phyloP scores from a whole-genome alignment of 176 grass and related monocot genomes.

The Typha latifolia region DNA sequence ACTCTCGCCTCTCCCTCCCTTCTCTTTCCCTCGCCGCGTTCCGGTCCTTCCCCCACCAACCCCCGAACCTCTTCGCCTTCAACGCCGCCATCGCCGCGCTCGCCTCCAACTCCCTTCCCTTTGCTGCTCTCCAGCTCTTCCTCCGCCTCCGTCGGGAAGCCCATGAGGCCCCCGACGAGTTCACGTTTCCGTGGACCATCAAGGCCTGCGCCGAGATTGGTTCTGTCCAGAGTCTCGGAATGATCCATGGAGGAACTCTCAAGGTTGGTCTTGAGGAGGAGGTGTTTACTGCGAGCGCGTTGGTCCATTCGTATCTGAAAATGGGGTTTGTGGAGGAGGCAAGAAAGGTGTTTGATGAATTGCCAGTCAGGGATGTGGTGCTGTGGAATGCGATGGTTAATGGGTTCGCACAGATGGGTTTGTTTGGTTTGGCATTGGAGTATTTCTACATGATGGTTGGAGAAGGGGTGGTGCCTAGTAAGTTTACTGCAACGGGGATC shows the following conservation, averaged over 20 bases:
- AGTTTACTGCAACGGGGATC: slow-evolving; percentile 46
- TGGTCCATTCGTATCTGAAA: slow-evolving; percentile 22
- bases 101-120: slow-evolving; percentile 38
- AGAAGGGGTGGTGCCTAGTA: slow-evolving; percentile 24
- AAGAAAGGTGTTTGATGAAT: slow-evolving; percentile 42
- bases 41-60: slow-evolving; percentile 3
- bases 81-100: slow-evolving; percentile 44
- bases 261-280: slow-evolving; percentile 23
- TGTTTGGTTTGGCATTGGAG: slow-evolving; percentile 30
- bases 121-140: slow-evolving; percentile 35
- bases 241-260: slow-evolving; percentile 30
- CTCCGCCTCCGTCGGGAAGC: slow-evolving; percentile 31
- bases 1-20: slow-evolving; percentile 19
- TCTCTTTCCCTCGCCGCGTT: slow-evolving; percentile 15
- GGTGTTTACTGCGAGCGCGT: slow-evolving; percentile 52
- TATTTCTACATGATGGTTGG: slow-evolving; percentile 45
- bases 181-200: slow-evolving; percentile 14
- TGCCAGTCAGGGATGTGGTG: slow-evolving; percentile 33
- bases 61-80: slow-evolving; percentile 42
- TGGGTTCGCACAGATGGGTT: slow-evolving; percentile 38
- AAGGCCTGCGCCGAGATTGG: slow-evolving; percentile 16
- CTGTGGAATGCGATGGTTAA: slow-evolving; percentile 64
- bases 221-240: slow-evolving; percentile 14
- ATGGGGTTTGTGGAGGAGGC: slow-evolving; percentile 41
- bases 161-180: slow-evolving; percentile 8